Conservation (phyloP, 2,329 filamentous ascomycete species). For the Colletotrichum cordylinicola region DNA sequence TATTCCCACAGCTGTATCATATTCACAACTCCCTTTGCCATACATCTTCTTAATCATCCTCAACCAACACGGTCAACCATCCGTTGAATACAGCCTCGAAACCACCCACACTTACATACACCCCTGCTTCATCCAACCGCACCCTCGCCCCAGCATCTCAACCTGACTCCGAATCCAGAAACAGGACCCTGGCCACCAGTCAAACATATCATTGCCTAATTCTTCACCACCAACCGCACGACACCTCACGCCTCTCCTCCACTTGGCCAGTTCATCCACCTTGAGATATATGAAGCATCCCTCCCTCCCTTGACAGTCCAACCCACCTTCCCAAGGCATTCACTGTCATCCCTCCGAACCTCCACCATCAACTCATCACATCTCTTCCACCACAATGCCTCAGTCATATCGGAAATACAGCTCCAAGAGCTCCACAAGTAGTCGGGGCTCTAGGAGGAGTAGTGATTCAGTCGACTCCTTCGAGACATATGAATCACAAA, state of each 20-base stretch:
- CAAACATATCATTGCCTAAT: constrained; percentile 15
- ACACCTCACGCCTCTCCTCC: not conserved
- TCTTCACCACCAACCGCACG: constrained; percentile 13
- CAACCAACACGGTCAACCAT: not conserved
- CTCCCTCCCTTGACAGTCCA: not conserved
- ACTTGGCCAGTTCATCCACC: not conserved
- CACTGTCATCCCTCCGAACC: not conserved
- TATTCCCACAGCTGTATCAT: not conserved
- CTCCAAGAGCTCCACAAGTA: constrained; percentile 43
- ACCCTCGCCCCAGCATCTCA: constrained; percentile 3
- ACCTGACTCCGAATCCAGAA: not conserved
- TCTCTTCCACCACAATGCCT: constrained; percentile 28
- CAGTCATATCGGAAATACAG: constrained; percentile 40
- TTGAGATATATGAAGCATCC: constrained; percentile 17
- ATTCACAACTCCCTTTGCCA: not conserved
- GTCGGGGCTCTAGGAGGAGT: constrained; percentile 46
- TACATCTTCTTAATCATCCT: constrained; percentile 3
- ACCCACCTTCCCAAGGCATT: not conserved
- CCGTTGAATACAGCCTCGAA: not conserved
- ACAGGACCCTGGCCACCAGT: not conserved
- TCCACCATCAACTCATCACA: not conserved
- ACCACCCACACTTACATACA: not conserved
- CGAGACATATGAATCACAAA: constrained; percentile 51
- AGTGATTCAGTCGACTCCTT: constrained; percentile 45
- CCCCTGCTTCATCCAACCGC: constrained; percentile 17